These are phyloP conservation scores for Exserohilum turcica DNA, from an alignment of 2,329 filamentous ascomycete genomes.

Conservation along the genomic window DNA sequence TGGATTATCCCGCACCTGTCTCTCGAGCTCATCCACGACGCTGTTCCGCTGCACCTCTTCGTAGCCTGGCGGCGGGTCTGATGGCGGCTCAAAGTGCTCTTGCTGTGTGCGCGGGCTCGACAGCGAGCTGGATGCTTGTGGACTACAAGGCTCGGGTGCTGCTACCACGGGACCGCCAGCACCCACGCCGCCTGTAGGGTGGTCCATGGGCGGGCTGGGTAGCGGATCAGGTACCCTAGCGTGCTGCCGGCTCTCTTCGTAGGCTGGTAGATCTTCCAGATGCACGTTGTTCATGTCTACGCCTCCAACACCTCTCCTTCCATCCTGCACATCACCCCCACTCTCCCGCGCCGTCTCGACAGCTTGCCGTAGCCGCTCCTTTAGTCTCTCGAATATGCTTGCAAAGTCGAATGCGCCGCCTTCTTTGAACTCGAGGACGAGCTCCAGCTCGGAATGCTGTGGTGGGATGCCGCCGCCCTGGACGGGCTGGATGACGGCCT, in stretches of 20 bases:
- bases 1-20: slow-evolving; percentile 41
- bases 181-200: slow-evolving; percentile 8
- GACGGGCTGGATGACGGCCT: slow-evolving; percentile 77
- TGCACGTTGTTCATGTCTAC: slow-evolving; percentile 69
- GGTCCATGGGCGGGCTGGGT: slow-evolving; percentile 26
- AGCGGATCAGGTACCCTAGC: slow-evolving; percentile 39
- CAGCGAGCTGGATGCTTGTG: slow-evolving; percentile 37
- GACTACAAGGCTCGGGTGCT: slow-evolving; percentile 26
- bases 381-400: slow-evolving; percentile 78
- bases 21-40: slow-evolving; percentile 73
- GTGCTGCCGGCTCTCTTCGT: slow-evolving; percentile 66
- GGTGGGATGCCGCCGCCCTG: slow-evolving; percentile 81
- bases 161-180: slow-evolving; percentile 22
- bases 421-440: slow-evolving; percentile 90
- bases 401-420: slow-evolving; percentile 95
- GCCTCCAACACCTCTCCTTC: slow-evolving; percentile 51
- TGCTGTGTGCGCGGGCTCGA: slow-evolving; percentile 31
- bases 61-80: slow-evolving; percentile 86
- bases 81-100: slow-evolving; percentile 58
- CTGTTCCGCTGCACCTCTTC: slow-evolving; percentile 87
- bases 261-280: slow-evolving; percentile 85
- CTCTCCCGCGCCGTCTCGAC: slow-evolving; percentile 74
- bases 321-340: slow-evolving; percentile 53
- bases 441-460: slow-evolving; percentile 72
- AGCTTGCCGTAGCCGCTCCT: slow-evolving; percentile 80